Percentiles rank a stretch among this genome's conserved stretches.
Conservation (phyloP, 345 rosid species). For the Lenwebbia sp. region DNA sequence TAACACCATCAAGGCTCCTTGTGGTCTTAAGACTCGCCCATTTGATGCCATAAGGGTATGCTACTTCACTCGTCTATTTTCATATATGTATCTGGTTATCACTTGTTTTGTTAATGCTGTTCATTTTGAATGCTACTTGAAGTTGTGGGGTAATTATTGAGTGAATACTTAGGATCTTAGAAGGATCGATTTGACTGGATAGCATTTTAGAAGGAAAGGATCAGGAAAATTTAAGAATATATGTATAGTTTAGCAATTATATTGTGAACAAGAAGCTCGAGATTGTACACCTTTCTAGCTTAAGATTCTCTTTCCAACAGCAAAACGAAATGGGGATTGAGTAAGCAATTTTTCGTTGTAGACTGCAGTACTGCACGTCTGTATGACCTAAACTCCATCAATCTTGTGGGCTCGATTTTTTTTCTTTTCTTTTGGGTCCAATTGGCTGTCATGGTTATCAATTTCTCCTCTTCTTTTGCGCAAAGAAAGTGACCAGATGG, state of each 20-base stretch:
- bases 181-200: not conserved
- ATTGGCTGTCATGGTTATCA: not conserved
- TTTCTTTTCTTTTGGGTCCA: too few species aligned
- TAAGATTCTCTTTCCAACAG: not conserved
- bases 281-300: not conserved
- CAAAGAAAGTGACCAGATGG: not conserved
- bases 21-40: slow-evolving; percentile 41
- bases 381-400: too few species aligned
- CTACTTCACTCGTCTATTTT: not conserved
- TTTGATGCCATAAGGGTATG: slow-evolving; percentile 26
- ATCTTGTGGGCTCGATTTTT: too few species aligned
- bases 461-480: not conserved
- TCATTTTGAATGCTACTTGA: not conserved
- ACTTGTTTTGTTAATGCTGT: not conserved
- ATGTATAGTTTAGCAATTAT: not conserved
- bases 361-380: too few species aligned
- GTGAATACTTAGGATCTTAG: not conserved
- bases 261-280: not conserved
- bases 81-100: not conserved
- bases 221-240: not conserved
- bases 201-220: not conserved
- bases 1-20: slow-evolving; percentile 39
- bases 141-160: not conserved
- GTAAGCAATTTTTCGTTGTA: too few species aligned
- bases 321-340: not conserved